Conservation (phyloP, 495 filamentous ascomycete genomes). For the Sporormia fimetaria region DNA sequence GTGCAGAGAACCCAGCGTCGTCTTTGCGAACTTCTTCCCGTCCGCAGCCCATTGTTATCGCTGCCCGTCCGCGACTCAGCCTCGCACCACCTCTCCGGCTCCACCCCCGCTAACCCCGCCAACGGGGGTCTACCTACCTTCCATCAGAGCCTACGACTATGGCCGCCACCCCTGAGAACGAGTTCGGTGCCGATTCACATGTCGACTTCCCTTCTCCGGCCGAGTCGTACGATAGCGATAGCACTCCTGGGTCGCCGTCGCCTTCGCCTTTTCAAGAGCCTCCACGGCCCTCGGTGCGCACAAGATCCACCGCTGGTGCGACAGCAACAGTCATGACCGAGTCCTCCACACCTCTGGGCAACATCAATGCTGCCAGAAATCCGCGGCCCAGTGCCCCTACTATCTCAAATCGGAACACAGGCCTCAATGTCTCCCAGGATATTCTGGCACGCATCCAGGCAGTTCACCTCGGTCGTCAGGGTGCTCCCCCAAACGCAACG, state of each 20-base stretch:
- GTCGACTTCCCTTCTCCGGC: neutral
- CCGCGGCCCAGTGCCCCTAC: constrained; percentile 38
- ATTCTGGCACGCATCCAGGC: constrained; percentile 48
- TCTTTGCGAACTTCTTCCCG: too few species aligned
- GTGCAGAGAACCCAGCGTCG: too few species aligned
- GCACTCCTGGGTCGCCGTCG: constrained; percentile 2
- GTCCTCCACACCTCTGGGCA: constrained; percentile 70
- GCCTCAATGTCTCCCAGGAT: constrained; percentile 54
- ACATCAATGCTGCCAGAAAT: constrained; percentile 66
- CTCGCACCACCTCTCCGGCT: too few species aligned
- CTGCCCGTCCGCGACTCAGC: too few species aligned
- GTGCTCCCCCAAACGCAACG: constrained; percentile 20
- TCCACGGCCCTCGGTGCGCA: constrained; percentile 15
- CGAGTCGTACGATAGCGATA: constrained; percentile 1
- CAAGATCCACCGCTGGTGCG: constrained; percentile 33
- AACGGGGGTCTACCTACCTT: too few species aligned
- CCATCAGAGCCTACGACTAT: too few species aligned
- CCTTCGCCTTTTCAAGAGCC: constrained; percentile 8
- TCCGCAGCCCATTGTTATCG: too few species aligned
- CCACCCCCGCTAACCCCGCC: too few species aligned
- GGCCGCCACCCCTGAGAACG: constrained; percentile 9
- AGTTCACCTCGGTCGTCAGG: constrained; percentile 30
- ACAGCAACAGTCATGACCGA: constrained; percentile 48
- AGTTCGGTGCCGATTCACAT: constrained; percentile 3
- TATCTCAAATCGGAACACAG: constrained; percentile 43